phyloP scores from a whole-genome alignment of 2,329 filamentous ascomycete species.

The Hypoxylon sp. region DNA sequence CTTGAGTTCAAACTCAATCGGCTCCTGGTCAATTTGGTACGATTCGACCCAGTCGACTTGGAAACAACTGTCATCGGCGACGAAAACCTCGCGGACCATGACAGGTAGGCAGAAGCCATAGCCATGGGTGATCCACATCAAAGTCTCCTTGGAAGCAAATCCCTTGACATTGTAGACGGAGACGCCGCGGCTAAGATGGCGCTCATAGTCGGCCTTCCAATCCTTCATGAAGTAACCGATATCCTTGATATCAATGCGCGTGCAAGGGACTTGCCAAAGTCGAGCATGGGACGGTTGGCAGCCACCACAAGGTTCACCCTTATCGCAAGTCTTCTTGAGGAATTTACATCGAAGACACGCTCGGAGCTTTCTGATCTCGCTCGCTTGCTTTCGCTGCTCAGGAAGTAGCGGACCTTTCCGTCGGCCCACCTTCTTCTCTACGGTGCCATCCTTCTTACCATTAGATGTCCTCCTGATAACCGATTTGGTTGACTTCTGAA shows the following conservation, averaged over 20 bases:
- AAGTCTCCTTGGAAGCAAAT: constrained; percentile 72
- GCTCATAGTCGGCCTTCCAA: constrained; percentile 97
- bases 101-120: constrained; percentile 95
- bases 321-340: constrained; percentile 98
- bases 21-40: constrained; percentile 73
- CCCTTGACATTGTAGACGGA: constrained; percentile 97
- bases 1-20: constrained; percentile 84
- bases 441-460: constrained; percentile 81
- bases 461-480: constrained; percentile 83
- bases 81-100: constrained; percentile 92
- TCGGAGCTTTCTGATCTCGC: constrained; percentile 94
- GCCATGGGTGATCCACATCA: constrained; percentile 95
- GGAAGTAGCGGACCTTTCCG: constrained; percentile 90
- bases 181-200: constrained; percentile 86
- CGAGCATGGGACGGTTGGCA: constrained; percentile 96
- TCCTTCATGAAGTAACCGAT: constrained; percentile 99
- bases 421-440: constrained; percentile 92
- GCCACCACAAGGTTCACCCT: constrained; percentile 93
- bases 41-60: constrained; percentile 94
- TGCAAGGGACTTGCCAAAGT: constrained; percentile 97
- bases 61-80: constrained; percentile 92
- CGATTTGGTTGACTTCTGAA: constrained; percentile 79
- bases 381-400: constrained; percentile 95
- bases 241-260: constrained; percentile 98
- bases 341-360: constrained; percentile 98